Percentiles rank a stretch among this genome's conserved stretches.
These are phyloP conservation scores for Carex parvula DNA, from an alignment of 176 grass and related monocot species.

Conservation along the genomic window DNA sequence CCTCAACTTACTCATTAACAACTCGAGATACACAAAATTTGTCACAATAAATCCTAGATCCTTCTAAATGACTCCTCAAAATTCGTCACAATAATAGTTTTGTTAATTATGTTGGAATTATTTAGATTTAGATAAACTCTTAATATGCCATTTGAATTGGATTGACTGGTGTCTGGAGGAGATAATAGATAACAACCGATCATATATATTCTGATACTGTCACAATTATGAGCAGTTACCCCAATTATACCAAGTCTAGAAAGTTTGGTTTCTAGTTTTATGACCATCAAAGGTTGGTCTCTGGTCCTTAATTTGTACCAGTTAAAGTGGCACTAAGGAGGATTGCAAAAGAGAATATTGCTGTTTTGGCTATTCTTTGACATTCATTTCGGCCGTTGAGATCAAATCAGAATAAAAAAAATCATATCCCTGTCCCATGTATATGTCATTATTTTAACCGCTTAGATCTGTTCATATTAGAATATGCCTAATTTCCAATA, in stretches of 20 bases:
- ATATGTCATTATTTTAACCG: neutral
- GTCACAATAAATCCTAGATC: too few species aligned
- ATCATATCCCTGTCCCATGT: too few species aligned
- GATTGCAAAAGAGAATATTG: slow-evolving; percentile 22
- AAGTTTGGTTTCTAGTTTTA: neutral
- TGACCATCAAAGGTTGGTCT: slow-evolving; percentile 9
- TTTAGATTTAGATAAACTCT: too few species aligned
- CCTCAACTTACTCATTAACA: too few species aligned
- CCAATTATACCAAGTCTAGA: neutral
- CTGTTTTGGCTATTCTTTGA: neutral
- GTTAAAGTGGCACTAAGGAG: slow-evolving; percentile 17
- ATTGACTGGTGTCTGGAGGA: neutral
- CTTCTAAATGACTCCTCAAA: too few species aligned
- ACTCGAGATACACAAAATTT: too few species aligned
- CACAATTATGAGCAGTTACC: neutral
- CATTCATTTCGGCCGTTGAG: neutral
- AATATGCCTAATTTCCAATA: neutral
- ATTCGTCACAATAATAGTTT: too few species aligned
- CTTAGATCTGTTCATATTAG: neutral
- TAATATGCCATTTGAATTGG: too few species aligned
- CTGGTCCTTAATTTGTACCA: neutral
- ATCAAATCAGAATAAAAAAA: neutral
- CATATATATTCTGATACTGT: neutral
- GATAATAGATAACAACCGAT: neutral
- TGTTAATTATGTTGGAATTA: too few species aligned